A percentile compares a stretch with the other conserved stretches of the same genome.
Evolutionary conservation across 1,284 basidiomycete genomes (phyloP).

Genomic region (Somion occarium): DNA sequence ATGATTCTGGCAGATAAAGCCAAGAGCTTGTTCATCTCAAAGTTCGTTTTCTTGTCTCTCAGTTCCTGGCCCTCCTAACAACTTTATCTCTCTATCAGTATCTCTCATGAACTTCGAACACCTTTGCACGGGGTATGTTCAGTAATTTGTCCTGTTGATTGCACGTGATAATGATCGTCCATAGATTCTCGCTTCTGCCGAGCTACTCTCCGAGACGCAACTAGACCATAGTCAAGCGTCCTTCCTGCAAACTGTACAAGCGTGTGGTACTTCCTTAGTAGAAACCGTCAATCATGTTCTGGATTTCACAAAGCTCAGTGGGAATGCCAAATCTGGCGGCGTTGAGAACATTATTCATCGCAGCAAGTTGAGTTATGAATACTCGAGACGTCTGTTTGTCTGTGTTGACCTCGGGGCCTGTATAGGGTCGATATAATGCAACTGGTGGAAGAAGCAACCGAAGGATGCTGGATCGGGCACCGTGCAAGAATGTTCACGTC

Average conservation of each 20-base stretch:
- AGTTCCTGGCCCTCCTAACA: background rate
- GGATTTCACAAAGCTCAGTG: constrained; percentile 94
- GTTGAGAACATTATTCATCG: constrained; percentile 71
- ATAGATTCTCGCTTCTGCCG: constrained; percentile 86
- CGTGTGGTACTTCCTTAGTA: constrained; percentile 80
- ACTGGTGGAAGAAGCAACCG: constrained; percentile 92
- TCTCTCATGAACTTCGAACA: constrained; percentile 91
- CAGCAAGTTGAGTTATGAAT: constrained; percentile 46
- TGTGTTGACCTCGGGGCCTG: constrained; percentile 1
- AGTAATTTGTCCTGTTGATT: constrained; percentile 3
- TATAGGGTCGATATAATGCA: constrained; percentile 80
- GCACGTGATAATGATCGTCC: constrained; percentile 8
- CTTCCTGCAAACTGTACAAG: constrained; percentile 85
- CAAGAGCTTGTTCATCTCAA: constrained; percentile 86
- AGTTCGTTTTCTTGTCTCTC: constrained; percentile 41
- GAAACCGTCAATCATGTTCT: constrained; percentile 95
- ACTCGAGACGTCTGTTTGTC: background rate
- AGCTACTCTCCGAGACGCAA: constrained; percentile 79
- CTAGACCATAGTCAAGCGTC: constrained; percentile 81
- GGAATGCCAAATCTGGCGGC: constrained; percentile 74
- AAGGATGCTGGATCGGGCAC: constrained; percentile 94
- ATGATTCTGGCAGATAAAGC: constrained; percentile 96
- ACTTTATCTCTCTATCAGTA: constrained; percentile 44
- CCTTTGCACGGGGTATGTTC: constrained; percentile 76
- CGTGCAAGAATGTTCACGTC: constrained; percentile 73